A percentile compares a stretch with the other conserved stretches of the same genome.
These are phyloP conservation scores for Parafenestella ontariensis DNA, from an alignment of 2,329 filamentous ascomycete genomes.

Conservation along the genomic window DNA sequence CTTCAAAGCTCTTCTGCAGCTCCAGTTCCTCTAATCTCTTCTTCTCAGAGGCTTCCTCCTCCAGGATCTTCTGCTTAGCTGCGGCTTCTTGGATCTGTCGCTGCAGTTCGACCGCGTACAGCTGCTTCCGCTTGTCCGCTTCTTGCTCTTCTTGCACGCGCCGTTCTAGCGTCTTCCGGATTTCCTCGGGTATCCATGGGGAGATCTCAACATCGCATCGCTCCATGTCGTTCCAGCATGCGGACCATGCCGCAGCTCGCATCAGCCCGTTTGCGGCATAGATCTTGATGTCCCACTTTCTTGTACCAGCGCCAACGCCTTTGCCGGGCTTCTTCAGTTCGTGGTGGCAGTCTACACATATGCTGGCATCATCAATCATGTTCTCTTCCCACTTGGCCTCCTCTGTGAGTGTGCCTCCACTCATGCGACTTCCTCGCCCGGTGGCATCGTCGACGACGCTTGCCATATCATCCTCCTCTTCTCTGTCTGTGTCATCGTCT, in stretches of 20 bases:
- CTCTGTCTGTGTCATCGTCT: conserved; percentile 48
- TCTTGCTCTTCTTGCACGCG: conserved; percentile 54
- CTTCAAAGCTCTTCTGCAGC: conserved; percentile 35
- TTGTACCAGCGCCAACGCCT: conserved; percentile 51
- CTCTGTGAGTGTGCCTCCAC: conserved; percentile 42
- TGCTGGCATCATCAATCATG: conserved; percentile 42
- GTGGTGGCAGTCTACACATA: conserved; percentile 59
- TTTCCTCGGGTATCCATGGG: conserved; percentile 68
- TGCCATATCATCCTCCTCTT: conserved; percentile 43
- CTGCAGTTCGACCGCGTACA: conserved; percentile 41
- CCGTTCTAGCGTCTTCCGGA: conserved; percentile 67
- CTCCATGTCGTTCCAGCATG: conserved; percentile 98
- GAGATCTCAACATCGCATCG: conserved; percentile 93
- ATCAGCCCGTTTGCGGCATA: conserved; percentile 96
- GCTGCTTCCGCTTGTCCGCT: conserved; percentile 35
- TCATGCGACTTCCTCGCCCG: conserved; percentile 48
- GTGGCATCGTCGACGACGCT: conserved; percentile 38
- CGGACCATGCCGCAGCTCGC: conserved; percentile 88
- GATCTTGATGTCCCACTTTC: conserved; percentile 80
- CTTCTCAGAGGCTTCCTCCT: conserved; percentile 34
- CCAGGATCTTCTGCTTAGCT: conserved; percentile 32
- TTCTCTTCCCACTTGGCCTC: conserved; percentile 34
- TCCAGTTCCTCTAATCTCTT: conserved; percentile 35
- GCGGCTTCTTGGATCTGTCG: conserved; percentile 44
- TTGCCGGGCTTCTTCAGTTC: conserved; percentile 46